Percentiles rank a stretch among this genome's conserved stretches.
These are phyloP conservation scores for Torulaspora globosa DNA, from an alignment of 1,139 yeast species.

Conservation along the genomic window DNA sequence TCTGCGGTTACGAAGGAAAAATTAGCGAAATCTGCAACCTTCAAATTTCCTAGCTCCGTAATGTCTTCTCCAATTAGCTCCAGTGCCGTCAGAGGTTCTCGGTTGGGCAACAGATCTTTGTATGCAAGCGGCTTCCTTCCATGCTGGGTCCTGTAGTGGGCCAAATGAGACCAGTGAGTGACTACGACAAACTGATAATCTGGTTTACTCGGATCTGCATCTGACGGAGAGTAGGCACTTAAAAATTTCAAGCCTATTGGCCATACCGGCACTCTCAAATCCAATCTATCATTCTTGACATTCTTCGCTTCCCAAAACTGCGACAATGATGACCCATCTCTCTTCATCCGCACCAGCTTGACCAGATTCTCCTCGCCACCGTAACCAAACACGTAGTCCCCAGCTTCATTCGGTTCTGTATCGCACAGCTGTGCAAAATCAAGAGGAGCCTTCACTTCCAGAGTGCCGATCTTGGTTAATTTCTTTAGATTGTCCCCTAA, in stretches of 20 bases:
- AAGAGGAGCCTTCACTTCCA: slow-evolving; percentile 40
- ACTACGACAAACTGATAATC: slow-evolving; percentile 50
- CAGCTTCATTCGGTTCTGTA: slow-evolving; percentile 42
- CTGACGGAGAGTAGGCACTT: slow-evolving; percentile 29
- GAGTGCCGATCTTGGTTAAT: slow-evolving; percentile 19
- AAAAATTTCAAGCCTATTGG: slow-evolving; percentile 41
- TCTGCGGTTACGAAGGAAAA: slow-evolving; percentile 31
- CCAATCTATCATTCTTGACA: slow-evolving; percentile 62
- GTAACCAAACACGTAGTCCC: slow-evolving; percentile 47
- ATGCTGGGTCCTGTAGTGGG: slow-evolving; percentile 56
- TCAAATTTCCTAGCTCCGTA: slow-evolving; percentile 26
- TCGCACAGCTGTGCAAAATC: slow-evolving; percentile 45
- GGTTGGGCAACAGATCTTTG: slow-evolving; percentile 39
- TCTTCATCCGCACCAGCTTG: slow-evolving; percentile 46
- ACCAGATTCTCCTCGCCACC: slow-evolving; percentile 76
- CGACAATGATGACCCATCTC: slow-evolving; percentile 25
- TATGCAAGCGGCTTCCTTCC: slow-evolving; percentile 53
- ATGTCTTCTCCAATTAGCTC: slow-evolving; percentile 16
- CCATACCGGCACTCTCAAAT: slow-evolving; percentile 66
- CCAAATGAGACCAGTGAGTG: slow-evolving; percentile 45
- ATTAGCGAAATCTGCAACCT: slow-evolving; percentile 15
- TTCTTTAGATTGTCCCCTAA: slow-evolving; percentile 20
- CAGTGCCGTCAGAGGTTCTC: slow-evolving; percentile 30
- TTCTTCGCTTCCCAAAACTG: slow-evolving; percentile 57
- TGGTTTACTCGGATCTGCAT: slow-evolving; percentile 29